Conservation (phyloP, 108 stramenopile genomes). For the Fragilariopsis cylindrus region DNA sequence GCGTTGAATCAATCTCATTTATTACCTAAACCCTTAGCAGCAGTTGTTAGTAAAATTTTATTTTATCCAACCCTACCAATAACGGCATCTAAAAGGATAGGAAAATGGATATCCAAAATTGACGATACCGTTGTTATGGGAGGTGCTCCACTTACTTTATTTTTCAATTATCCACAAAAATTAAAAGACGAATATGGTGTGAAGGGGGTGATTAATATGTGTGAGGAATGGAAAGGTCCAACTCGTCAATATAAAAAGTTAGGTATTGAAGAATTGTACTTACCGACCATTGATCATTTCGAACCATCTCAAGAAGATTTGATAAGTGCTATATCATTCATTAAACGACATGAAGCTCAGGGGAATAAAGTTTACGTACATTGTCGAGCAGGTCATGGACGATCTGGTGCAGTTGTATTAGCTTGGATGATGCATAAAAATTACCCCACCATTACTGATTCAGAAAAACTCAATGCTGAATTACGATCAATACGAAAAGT, state of each 20-base stretch:
- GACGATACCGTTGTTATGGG: constrained; percentile 82
- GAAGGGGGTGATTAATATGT: constrained; percentile 78
- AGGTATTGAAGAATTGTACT: constrained; percentile 70
- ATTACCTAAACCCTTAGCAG: constrained; percentile 61
- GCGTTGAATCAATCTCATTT: constrained; percentile 77
- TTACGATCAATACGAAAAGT: constrained; percentile 69
- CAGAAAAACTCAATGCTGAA: constrained; percentile 62
- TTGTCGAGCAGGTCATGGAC: constrained; percentile 86
- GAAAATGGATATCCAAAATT: constrained; percentile 72
- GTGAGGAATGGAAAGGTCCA: constrained; percentile 82
- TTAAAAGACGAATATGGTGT: constrained; percentile 61
- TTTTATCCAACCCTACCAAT: constrained; percentile 89
- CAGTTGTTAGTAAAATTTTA: constrained; percentile 57
- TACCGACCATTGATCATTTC: constrained; percentile 87
- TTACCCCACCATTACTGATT: constrained; percentile 46
- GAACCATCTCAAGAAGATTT: constrained; percentile 75
- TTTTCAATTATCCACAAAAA: constrained; percentile 51
- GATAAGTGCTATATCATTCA: constrained; percentile 64
- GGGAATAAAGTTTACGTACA: constrained; percentile 81
- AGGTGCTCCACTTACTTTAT: constrained; percentile 77
- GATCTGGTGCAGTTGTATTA: constrained; percentile 79
- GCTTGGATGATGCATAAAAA: constrained; percentile 68
- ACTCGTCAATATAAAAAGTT: constrained; percentile 54
- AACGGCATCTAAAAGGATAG: constrained; percentile 63
- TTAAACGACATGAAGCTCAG: constrained; percentile 55